Evolutionary conservation across 2,329 filamentous ascomycete species (phyloP), one percentile per base, ranked within the genome.

Genomic region (Colletotrichum sp.): DNA sequence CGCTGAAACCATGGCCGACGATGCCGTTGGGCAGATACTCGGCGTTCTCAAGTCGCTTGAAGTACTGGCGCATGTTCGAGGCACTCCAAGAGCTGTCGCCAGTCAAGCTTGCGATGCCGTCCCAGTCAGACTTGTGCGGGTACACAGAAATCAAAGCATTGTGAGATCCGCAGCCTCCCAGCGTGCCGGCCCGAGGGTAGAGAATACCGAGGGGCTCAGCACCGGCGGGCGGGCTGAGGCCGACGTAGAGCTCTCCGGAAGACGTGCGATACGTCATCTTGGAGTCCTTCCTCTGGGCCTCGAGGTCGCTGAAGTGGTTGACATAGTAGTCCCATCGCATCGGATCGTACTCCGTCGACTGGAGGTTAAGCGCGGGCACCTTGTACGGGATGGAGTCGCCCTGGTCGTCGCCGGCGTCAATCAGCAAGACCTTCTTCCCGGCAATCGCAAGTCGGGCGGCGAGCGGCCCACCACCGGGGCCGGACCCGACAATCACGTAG

Each of bases 101-200:
- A 3, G 92, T 94, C 32, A 93, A 79, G 15, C 83, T 82, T 5
- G 88, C 88, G 71, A 94, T 89, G 78, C 89, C 83, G 61, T 91
- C 85, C 83, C 90, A 94, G 81, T 94, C 92, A 32, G 87, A 88
- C 62, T 89, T 86, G 73, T 91, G 87, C 0, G 92, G 91, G 75
- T 91, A 89, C 30, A 93, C 85, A 18, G 89, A 86, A 65, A 93
- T 89, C 60, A 92, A 82, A 8, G 91, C 91, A 60, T 93, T 92
- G 82, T 94, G 92, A 7, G 89, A 87, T 1, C 90, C 88, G 81
- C 88, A 90, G 1, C 88, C 88, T 12, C 88, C 87, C 0, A 89
- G 82, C 0, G 87, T 86, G 8, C 85, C 87, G 0, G 87, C 84
- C 3, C 88, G 84, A 1, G 88, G 88, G 71, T 89, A 89, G 71